Conservation (phyloP, 2,329 filamentous ascomycete species). For the Amphichorda felina region DNA sequence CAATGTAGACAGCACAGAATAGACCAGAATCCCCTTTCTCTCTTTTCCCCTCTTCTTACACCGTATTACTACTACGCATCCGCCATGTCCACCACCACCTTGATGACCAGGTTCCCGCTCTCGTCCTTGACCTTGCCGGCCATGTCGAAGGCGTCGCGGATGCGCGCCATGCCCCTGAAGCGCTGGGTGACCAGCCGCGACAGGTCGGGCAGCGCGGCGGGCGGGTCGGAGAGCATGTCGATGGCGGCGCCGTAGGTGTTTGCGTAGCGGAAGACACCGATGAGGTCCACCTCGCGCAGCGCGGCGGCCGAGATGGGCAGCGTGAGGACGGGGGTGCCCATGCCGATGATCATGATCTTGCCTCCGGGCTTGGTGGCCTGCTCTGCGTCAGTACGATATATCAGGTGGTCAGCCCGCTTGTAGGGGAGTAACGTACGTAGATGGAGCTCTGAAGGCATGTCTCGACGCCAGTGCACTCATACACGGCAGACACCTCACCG, state of each 20-base stretch:
- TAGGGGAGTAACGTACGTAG: constrained; percentile 33
- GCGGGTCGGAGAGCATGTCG: constrained; percentile 33
- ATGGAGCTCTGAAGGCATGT: constrained; percentile 65
- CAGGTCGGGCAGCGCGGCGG: constrained; percentile 48
- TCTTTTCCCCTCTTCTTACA: background rate
- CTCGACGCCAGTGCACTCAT: constrained; percentile 72
- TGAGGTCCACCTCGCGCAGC: constrained; percentile 58
- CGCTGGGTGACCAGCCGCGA: constrained; percentile 60
- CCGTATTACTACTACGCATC: background rate
- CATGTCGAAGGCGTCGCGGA: constrained; percentile 60
- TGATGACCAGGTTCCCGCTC: constrained; percentile 58
- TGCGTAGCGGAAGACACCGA: constrained; percentile 62
- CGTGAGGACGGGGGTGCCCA: constrained; percentile 60
- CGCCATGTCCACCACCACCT: constrained; percentile 51
- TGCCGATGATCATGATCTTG: constrained; percentile 58
- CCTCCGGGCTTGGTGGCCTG: constrained; percentile 54
- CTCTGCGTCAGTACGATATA: constrained; percentile 2
- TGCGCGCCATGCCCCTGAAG: constrained; percentile 49
- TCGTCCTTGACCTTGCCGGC: constrained; percentile 60
- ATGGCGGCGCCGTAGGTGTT: constrained; percentile 54
- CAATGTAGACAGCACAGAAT: background rate
- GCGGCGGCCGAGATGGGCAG: constrained; percentile 58
- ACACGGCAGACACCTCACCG: constrained; percentile 54
- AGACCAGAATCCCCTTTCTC: background rate
- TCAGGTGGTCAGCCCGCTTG: background rate